Evolutionary conservation across 768 basidiomycete genomes (phyloP).

Genomic region (Cyclocybe aegerita): DNA sequence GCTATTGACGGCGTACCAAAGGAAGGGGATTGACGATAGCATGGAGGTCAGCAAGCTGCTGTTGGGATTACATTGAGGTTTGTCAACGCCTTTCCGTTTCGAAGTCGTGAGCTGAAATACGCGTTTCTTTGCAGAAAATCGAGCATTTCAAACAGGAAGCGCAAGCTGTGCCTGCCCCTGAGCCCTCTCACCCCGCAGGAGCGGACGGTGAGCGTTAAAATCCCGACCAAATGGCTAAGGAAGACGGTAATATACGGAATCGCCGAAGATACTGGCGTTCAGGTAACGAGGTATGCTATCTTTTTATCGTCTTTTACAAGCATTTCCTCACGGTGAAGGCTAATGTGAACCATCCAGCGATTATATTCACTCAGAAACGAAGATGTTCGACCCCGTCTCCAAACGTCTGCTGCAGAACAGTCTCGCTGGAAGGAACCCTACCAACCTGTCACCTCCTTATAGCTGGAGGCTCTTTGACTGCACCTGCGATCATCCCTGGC

Average conservation of each 20-base stretch:
- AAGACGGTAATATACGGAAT: slow-evolving; percentile 26
- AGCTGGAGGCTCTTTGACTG: no score
- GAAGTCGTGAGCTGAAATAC: not conserved
- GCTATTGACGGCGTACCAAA: slow-evolving; percentile 22
- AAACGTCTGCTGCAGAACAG: slow-evolving; percentile 2
- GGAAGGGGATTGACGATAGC: slow-evolving; percentile 24
- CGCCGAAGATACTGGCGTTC: slow-evolving; percentile 25
- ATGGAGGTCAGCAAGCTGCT: slow-evolving; percentile 23
- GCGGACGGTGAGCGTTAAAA: slow-evolving; percentile 25
- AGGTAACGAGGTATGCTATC: slow-evolving; percentile 26
- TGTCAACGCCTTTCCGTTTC: slow-evolving; percentile 2
- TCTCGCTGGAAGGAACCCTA: not conserved
- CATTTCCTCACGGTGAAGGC: not conserved
- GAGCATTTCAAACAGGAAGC: slow-evolving; percentile 26
- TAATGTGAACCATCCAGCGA: slow-evolving; percentile 3
- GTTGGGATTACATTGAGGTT: slow-evolving; percentile 25
- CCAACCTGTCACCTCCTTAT: not conserved
- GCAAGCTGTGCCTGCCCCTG: slow-evolving; percentile 26
- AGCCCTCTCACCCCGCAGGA: slow-evolving; percentile 27
- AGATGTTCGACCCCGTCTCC: slow-evolving; percentile 7
- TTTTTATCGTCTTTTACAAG: not conserved
- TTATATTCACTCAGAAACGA: slow-evolving; percentile 14
- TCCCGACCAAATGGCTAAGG: slow-evolving; percentile 27
- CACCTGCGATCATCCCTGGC: not conserved
- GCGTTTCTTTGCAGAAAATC: slow-evolving; percentile 17